Conservation (phyloP, 2,329 filamentous ascomycete species). For the Myriangium duriaei region DNA sequence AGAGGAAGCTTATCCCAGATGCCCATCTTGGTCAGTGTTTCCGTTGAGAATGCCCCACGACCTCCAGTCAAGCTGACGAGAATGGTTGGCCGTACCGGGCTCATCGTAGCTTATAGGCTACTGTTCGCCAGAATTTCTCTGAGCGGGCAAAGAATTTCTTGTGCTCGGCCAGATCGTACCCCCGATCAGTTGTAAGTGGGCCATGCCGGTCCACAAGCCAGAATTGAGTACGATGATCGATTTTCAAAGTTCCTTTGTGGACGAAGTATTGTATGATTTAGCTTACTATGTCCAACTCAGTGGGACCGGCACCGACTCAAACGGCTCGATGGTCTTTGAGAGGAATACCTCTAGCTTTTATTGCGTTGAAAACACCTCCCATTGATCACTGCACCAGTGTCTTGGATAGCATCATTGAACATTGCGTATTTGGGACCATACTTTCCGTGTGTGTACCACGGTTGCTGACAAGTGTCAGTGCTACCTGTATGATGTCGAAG, state of each 20-base stretch:
- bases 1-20: not conserved
- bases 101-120: not conserved
- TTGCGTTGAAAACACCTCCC: slow-evolving; percentile 56
- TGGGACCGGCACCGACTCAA: slow-evolving; percentile 82
- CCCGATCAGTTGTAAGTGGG: slow-evolving; percentile 76
- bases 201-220: slow-evolving; percentile 80
- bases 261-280: slow-evolving; percentile 92
- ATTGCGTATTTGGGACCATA: slow-evolving; percentile 74
- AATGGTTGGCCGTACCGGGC: not conserved
- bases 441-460: slow-evolving; percentile 74
- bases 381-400: slow-evolving; percentile 84
- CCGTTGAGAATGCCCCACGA: not conserved
- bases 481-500: too few species aligned
- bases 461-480: too few species aligned
- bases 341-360: slow-evolving; percentile 68
- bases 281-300: slow-evolving; percentile 85
- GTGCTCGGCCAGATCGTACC: slow-evolving; percentile 62
- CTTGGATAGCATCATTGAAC: slow-evolving; percentile 94
- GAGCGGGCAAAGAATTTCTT: not conserved
- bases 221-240: slow-evolving; percentile 74
- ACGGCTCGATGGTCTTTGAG: slow-evolving; percentile 78
- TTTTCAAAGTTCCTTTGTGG: slow-evolving; percentile 69
- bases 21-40: not conserved
- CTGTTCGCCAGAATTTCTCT: not conserved
- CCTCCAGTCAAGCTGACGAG: not conserved